Evolutionary conservation across 441 rosid genomes (phyloP).

Genomic region (Pelargonium citronellum): DNA sequence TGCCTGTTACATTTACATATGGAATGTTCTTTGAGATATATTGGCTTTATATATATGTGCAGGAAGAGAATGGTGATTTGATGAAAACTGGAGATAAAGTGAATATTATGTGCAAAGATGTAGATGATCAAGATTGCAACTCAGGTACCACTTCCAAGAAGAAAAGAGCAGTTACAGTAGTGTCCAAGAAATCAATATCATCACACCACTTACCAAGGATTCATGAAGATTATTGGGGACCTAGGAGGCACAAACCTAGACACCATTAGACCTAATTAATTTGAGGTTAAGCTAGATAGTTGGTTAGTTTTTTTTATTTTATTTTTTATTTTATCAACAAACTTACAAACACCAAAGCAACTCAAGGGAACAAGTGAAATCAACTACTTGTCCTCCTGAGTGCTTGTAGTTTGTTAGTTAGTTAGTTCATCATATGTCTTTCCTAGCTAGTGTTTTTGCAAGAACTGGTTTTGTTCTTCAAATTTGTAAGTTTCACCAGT

Average conservation of each 20-base stretch:
- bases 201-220: constrained; percentile 41
- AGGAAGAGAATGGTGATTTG: constrained; percentile 16
- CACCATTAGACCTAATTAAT: constrained; percentile 38
- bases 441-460: not conserved
- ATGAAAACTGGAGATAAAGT: constrained; percentile 18
- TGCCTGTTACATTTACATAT: too few species aligned
- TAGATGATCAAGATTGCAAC: not conserved
- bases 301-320: too few species aligned
- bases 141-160: constrained; percentile 30
- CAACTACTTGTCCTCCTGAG: too few species aligned
- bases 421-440: not conserved
- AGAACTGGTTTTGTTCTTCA: not conserved
- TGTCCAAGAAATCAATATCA: constrained; percentile 20
- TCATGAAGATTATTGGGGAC: constrained; percentile 31
- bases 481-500: not conserved
- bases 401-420: too few species aligned
- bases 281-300: too few species aligned
- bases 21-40: too few species aligned
- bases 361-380: too few species aligned
- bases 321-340: too few species aligned
- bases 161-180: constrained; percentile 28
- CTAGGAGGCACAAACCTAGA: constrained; percentile 29
- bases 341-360: too few species aligned
- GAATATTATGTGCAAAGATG: constrained; percentile 24
- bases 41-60: not conserved